Percentiles rank a stretch among this genome's conserved stretches.
Conservation (phyloP, 495 filamentous ascomycete genomes). For the Hamigera avellanea region DNA sequence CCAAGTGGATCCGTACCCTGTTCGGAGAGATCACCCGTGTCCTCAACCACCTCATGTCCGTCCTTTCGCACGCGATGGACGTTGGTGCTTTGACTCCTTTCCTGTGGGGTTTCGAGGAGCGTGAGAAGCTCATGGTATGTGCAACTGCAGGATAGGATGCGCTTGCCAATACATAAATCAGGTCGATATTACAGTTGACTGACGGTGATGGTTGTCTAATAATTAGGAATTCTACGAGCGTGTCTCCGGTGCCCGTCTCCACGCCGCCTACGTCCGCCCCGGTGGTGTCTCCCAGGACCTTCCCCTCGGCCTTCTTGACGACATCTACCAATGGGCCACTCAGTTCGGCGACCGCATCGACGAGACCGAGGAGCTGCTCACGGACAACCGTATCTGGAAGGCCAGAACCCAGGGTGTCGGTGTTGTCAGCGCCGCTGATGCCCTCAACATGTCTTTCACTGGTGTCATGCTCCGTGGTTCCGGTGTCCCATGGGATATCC, state of each 20-base stretch:
- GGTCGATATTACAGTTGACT: no score
- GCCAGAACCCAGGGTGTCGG: constrained; percentile 83
- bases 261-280: constrained; percentile 95
- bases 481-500: constrained; percentile 95
- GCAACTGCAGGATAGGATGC: neutral
- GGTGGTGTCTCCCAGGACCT: constrained; percentile 95
- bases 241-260: constrained; percentile 94
- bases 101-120: constrained; percentile 98
- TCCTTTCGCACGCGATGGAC: constrained; percentile 98
- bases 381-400: constrained; percentile 99
- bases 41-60: constrained; percentile 96
- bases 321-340: constrained; percentile 99
- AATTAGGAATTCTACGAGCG: constrained; percentile 97
- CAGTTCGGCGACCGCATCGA: constrained; percentile 99
- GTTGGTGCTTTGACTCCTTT: constrained; percentile 97
- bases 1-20: constrained; percentile 93
- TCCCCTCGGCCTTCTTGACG: constrained; percentile 87
- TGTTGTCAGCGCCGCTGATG: constrained; percentile 82
- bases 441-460: constrained; percentile 88
- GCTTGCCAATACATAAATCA: constrained; percentile 1
- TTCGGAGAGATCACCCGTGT: constrained; percentile 95
- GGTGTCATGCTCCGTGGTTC: constrained; percentile 97
- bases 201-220: neutral
- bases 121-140: constrained; percentile 96
- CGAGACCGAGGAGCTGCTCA: constrained; percentile 96